These are phyloP conservation scores for Penicillium longicatenatum DNA, from an alignment of 495 filamentous ascomycete genomes.

Conservation along the genomic window DNA sequence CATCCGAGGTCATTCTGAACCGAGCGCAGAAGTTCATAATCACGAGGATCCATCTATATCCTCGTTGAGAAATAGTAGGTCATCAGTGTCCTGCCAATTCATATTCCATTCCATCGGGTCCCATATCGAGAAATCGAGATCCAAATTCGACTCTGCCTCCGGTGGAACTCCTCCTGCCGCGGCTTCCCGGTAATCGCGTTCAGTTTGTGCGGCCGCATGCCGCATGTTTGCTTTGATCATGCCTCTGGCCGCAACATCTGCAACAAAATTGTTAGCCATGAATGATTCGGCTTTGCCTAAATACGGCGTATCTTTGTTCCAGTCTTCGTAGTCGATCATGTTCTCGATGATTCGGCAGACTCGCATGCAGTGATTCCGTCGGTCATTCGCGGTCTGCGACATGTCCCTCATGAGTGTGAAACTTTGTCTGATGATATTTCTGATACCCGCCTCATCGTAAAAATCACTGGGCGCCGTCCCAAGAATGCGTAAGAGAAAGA, in stretches of 20 bases:
- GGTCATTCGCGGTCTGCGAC: constrained; percentile 6
- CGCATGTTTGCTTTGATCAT: constrained; percentile 4
- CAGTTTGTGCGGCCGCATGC: constrained; percentile 4
- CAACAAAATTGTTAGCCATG: constrained; percentile 8
- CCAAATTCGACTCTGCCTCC: constrained; percentile 1
- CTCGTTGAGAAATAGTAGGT: constrained; percentile 3
- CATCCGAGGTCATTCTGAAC: too few species aligned
- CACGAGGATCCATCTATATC: not conserved
- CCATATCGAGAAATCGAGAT: constrained; percentile 5
- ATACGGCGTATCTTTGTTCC: constrained; percentile 7
- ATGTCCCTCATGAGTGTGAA: constrained; percentile 7
- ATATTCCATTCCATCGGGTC: constrained; percentile 6
- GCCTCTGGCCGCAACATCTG: constrained; percentile 11
- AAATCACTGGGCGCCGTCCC: constrained; percentile 1
- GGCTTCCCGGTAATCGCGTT: not conserved
- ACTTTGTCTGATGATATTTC: constrained; percentile 4
- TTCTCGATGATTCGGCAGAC: constrained; percentile 10
- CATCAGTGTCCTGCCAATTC: constrained; percentile 11
- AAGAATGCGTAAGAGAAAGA: constrained; percentile 7
- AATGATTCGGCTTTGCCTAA: constrained; percentile 4
- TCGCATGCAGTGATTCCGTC: constrained; percentile 4
- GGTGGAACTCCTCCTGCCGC: not conserved
- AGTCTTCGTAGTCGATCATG: constrained; percentile 11
- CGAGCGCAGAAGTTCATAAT: too few species aligned
- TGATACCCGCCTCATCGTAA: not conserved